Base-by-base conservation (phyloP, 2,329 filamentous ascomycete species). In the Pseudopyrenochaeta lycopersici region DNA sequence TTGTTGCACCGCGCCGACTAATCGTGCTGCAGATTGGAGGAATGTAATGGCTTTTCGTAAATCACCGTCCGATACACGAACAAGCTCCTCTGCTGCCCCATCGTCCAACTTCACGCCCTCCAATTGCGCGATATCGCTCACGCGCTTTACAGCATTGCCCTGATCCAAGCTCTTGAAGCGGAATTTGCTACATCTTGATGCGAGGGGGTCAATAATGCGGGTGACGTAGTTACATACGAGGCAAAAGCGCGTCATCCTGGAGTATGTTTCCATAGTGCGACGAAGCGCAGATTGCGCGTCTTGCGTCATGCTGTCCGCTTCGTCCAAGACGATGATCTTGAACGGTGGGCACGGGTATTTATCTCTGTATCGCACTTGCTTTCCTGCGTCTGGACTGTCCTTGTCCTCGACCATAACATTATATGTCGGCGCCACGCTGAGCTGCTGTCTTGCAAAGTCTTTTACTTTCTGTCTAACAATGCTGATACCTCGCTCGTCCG, bases 221-320 rank as follows among this genome's bases (percentile, higher is more conserved):
- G 95, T 98, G 40, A 99, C 95, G 70, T 99, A 99, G 78, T 99
- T 99, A 80, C 96, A 99, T 53, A 98, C 94, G 36, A 99, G 82
- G 73, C 95, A 98, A 77, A 99, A 99, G 12, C 95, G 85, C 2
- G 95, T 99, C 77, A 98, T 97, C 70, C 92, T 93, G 76, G 87
- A 91, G 77, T 98, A 98, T 40, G 92, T 96, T 80, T 99, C 95
- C 95, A 99, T 99, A 1, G 95, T 99, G 49, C 96, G 85, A 62
- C 95, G 85, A 52, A 99, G 82, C 4, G 96, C 95, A 55, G 88
- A 91, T 80, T 99, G 95, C 11, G 95, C 95, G 78, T 99, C 96
- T 76, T 98, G 94, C 33, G 95, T 99, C 94, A 99, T 98, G 64
- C 90, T 95, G 76, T 99, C 95, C 64, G 95, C 95, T 80, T 99